Evolutionary conservation across 352 stramenopile species (phyloP).

Genomic region (Globisporangium barbulae): DNA sequence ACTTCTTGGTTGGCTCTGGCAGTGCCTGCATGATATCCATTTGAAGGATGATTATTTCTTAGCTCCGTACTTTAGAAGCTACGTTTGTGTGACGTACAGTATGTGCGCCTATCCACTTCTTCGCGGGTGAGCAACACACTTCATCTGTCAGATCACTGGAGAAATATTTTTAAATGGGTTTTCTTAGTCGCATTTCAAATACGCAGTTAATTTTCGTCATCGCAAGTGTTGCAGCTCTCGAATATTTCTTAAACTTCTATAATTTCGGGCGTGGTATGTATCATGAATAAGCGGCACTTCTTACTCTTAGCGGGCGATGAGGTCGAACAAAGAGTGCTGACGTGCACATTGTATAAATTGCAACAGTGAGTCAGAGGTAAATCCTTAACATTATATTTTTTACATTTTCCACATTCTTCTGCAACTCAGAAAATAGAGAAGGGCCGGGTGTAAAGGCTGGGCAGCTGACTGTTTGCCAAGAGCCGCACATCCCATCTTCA

Average conservation of each 20-base stretch:
- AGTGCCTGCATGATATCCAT: too few species aligned
- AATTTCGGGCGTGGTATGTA: too few species aligned
- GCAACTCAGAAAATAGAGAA: neutral
- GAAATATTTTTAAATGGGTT: neutral
- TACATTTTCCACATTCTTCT: too few species aligned
- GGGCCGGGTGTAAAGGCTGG: neutral
- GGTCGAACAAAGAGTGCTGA: too few species aligned
- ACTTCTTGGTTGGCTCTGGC: too few species aligned
- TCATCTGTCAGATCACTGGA: neutral
- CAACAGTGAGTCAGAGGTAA: too few species aligned
- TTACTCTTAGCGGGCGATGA: too few species aligned
- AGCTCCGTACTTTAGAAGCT: neutral
- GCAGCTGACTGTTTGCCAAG: neutral
- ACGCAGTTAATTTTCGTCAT: neutral
- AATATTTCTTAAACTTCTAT: too few species aligned
- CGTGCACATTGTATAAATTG: too few species aligned
- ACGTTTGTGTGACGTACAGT: neutral
- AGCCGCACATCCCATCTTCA: neutral
- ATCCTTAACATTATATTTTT: too few species aligned
- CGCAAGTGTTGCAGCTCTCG: too few species aligned
- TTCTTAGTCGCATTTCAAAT: neutral
- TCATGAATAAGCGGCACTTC: too few species aligned
- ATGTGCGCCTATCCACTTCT: neutral
- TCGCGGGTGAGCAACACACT: neutral
- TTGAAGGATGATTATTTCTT: neutral